These are phyloP conservation scores for Nemania diffusa DNA, from an alignment of 2,329 filamentous ascomycete species.

Conservation along the genomic window DNA sequence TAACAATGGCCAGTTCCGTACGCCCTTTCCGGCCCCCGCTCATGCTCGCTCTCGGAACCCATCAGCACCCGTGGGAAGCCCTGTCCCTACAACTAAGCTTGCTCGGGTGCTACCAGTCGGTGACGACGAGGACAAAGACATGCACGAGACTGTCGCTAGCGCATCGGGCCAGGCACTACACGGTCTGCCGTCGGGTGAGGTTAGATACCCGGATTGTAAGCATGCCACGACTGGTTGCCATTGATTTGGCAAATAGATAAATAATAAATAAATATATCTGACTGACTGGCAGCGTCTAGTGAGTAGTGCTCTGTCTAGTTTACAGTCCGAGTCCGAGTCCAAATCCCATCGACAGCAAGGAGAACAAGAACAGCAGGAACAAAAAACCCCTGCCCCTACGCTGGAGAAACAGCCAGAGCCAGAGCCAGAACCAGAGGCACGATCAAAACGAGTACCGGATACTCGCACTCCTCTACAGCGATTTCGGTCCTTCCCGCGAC, in stretches of 20 bases:
- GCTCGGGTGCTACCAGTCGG: background rate
- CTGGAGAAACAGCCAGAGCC: background rate
- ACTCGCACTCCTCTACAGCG: constrained; percentile 72
- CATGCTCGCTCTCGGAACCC: background rate
- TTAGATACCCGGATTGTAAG: constrained; percentile 66
- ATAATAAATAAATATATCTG: constrained; percentile 54
- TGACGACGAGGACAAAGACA: background rate
- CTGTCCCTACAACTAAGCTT: background rate
- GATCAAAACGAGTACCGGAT: constrained; percentile 50
- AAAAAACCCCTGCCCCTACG: constrained; percentile 29
- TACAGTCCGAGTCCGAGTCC: constrained; percentile 34
- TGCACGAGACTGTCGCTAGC: background rate
- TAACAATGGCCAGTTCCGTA: background rate
- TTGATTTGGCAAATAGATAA: constrained; percentile 22
- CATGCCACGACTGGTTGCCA: constrained; percentile 26
- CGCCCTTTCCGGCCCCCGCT: background rate
- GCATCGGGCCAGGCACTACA: constrained; percentile 4
- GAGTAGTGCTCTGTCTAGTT: constrained; percentile 56
- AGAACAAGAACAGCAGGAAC: background rate
- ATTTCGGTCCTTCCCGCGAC: constrained; percentile 80
- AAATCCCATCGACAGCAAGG: background rate
- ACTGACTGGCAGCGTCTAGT: constrained; percentile 74
- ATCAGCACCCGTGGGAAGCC: background rate
- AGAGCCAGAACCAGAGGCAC: constrained; percentile 46
- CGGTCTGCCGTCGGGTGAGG: constrained; percentile 40